A percentile compares a stretch with the other conserved stretches of the same genome.
Evolutionary conservation across 768 basidiomycete genomes (phyloP).

Genomic region (Boletus eberwhitei): DNA sequence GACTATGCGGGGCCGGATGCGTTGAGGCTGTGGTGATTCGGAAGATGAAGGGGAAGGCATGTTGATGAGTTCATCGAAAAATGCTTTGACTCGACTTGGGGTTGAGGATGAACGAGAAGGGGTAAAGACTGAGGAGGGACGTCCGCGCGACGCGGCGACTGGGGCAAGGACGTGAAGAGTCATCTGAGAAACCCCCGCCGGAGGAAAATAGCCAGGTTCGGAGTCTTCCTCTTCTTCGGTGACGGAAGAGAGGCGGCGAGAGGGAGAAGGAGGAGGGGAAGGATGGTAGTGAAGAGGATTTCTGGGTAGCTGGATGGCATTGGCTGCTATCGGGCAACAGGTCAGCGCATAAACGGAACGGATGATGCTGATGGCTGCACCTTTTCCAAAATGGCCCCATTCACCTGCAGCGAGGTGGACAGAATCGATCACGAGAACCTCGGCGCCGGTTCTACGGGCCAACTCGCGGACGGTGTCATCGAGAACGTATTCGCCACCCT

Average conservation of each 20-base stretch:
- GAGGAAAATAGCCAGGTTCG: slow-evolving; percentile 43
- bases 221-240: slow-evolving; percentile 47
- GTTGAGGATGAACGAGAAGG: slow-evolving; percentile 41
- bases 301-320: slow-evolving; percentile 58
- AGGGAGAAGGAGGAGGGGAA: slow-evolving; percentile 26
- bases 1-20: slow-evolving; percentile 62
- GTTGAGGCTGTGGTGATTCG: slow-evolving; percentile 25
- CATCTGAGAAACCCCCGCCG: slow-evolving; percentile 37
- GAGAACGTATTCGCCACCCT: slow-evolving; percentile 81
- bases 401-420: slow-evolving; percentile 86
- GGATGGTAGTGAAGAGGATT: slow-evolving; percentile 74
- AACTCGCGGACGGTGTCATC: slow-evolving; percentile 77
- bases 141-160: slow-evolving; percentile 32
- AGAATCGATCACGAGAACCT: slow-evolving; percentile 81
- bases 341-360: slow-evolving; percentile 7
- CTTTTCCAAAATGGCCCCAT: slow-evolving; percentile 81
- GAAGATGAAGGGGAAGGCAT: slow-evolving; percentile 36
- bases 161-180: slow-evolving; percentile 45
- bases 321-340: slow-evolving; percentile 51
- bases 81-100: slow-evolving; percentile 59
- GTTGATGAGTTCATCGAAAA: slow-evolving; percentile 79
- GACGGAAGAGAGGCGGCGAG: slow-evolving; percentile 24
- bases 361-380: slow-evolving; percentile 32
- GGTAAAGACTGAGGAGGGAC: slow-evolving; percentile 32
- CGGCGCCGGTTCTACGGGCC: slow-evolving; percentile 68